Evolutionary conservation across 2,329 filamentous ascomycete genomes (phyloP).

Genomic region (Fusarium incarnatum): DNA sequence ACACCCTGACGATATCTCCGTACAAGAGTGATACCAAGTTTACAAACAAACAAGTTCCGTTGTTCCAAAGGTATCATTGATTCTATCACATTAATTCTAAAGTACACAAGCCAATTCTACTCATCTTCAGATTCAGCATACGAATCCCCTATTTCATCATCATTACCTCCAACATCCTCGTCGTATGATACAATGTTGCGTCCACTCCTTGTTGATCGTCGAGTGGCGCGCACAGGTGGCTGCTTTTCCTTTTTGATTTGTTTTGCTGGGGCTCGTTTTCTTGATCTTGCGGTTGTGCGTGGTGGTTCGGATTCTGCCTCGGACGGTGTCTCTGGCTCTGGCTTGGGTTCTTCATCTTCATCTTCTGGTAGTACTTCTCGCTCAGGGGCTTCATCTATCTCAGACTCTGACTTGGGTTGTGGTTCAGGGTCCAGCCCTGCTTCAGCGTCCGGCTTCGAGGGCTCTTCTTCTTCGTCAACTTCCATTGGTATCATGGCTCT

Average conservation of each 20-base stretch:
- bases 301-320: conserved; percentile 19
- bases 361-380: neutral
- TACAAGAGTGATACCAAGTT: neutral
- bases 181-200: conserved; percentile 31
- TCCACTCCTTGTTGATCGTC: conserved; percentile 37
- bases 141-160: conserved; percentile 24
- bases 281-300: conserved; percentile 3
- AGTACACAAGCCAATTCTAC: neutral
- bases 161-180: conserved; percentile 20
- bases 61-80: conserved; percentile 1
- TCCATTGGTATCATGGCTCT: neutral
- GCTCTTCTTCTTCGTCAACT: conserved; percentile 3
- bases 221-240: conserved; percentile 8
- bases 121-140: conserved; percentile 23
- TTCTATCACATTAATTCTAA: conserved; percentile 1
- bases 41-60: neutral
- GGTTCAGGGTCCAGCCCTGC: neutral
- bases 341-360: conserved; percentile 1
- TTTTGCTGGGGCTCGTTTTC: conserved; percentile 13
- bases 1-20: neutral
- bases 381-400: neutral
- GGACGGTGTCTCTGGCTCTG: neutral
- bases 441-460: neutral
- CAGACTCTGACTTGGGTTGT: neutral
- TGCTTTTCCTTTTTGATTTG: neutral